A percentile compares a stretch with the other conserved stretches of the same genome.
Evolutionary conservation across 139 green algal genomes (phyloP).

Genomic region (Desmodesmus armatus): DNA sequence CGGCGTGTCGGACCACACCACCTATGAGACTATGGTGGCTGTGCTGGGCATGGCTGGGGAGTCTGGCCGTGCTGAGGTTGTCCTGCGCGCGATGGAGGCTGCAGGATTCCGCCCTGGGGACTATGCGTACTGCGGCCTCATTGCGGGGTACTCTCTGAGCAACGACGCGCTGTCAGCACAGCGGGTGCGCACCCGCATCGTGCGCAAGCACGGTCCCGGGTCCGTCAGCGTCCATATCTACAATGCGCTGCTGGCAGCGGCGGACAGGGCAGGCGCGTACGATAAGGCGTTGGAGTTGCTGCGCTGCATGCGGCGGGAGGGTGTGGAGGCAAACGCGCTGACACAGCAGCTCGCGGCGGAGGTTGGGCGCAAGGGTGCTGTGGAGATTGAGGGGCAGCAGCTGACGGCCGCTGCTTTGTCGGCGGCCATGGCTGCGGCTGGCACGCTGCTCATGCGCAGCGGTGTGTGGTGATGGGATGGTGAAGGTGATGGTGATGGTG

Average conservation of each 20-base stretch:
- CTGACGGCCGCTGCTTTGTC: conserved; percentile 76
- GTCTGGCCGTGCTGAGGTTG: conserved; percentile 58
- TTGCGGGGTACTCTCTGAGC: conserved; percentile 77
- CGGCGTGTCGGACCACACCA: conserved; percentile 68
- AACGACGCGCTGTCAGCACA: conserved; percentile 71
- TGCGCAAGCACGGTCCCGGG: not conserved
- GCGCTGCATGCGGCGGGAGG: conserved; percentile 54
- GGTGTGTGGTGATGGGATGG: conserved; percentile 72
- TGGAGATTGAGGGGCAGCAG: conserved; percentile 81
- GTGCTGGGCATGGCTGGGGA: conserved; percentile 80
- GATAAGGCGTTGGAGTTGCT: conserved; percentile 73
- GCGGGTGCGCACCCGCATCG: conserved; percentile 52
- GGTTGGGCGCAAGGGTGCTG: conserved; percentile 75
- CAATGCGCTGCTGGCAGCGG: conserved; percentile 89
- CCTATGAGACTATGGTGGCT: conserved; percentile 85
- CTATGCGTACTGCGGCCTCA: conserved; percentile 84
- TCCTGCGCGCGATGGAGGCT: conserved; percentile 48
- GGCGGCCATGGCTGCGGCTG: conserved; percentile 84
- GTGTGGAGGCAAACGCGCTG: conserved; percentile 64
- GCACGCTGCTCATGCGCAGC: conserved; percentile 78
- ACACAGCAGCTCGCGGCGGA: conserved; percentile 69
- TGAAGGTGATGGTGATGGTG: not conserved
- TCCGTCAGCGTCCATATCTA: conserved; percentile 77
- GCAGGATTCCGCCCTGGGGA: conserved; percentile 63
- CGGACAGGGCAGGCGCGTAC: conserved; percentile 74